Evolutionary conservation across 106 monocot genomes (phyloP).

Genomic region (Dactylorhiza incarnata): DNA sequence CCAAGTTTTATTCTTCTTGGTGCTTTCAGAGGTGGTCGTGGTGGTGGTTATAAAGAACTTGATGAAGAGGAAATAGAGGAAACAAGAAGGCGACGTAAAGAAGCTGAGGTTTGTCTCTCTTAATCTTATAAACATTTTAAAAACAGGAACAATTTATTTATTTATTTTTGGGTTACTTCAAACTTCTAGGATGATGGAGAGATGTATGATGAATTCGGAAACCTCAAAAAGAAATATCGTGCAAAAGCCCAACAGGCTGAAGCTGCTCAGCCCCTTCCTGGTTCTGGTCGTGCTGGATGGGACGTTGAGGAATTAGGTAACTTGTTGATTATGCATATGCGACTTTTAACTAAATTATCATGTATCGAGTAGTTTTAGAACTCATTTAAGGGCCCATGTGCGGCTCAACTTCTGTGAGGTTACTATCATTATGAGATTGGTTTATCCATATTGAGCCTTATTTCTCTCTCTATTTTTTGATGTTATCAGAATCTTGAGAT

Average conservation of each 20-base stretch:
- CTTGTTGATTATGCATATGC: background rate
- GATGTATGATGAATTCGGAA: constrained; percentile 99
- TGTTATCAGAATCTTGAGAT: background rate
- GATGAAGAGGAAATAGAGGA: constrained; percentile 98
- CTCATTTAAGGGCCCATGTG: background rate
- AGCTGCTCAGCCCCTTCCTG: constrained; percentile 37
- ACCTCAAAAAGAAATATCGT: constrained; percentile 98
- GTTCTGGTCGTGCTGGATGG: constrained; percentile 97
- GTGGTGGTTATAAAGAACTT: constrained; percentile 92
- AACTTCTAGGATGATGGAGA: constrained; percentile 90
- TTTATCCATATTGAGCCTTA: background rate
- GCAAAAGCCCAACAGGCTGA: constrained; percentile 77
- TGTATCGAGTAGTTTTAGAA: background rate
- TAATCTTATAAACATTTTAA: background rate
- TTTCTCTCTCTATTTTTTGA: background rate
- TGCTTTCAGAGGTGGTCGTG: constrained; percentile 71
- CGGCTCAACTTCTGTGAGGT: background rate
- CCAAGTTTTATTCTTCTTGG: background rate
- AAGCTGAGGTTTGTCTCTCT: constrained; percentile 55
- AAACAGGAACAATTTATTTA: background rate
- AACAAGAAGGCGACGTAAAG: constrained; percentile 75
- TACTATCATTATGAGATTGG: background rate
- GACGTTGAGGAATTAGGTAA: constrained; percentile 90
- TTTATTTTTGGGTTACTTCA: background rate
- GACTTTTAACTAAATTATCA: background rate